Conservation (phyloP, 1,284 basidiomycete species). For the Leccinum fallax region DNA sequence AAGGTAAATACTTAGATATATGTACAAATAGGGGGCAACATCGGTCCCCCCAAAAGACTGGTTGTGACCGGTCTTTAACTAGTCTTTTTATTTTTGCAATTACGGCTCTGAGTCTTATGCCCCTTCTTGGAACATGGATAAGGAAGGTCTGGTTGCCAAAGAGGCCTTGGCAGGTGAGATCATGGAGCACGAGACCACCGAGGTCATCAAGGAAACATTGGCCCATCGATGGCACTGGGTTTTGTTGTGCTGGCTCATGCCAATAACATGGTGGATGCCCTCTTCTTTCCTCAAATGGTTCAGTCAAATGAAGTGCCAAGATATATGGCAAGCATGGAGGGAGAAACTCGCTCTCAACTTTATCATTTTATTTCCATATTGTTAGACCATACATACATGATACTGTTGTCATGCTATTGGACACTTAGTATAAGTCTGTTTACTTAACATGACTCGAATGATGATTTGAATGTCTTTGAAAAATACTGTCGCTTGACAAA, state of each 20-base stretch:
- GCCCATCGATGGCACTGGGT: slow-evolving; percentile 84
- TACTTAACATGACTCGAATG: no score
- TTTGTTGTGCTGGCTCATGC: slow-evolving; percentile 83
- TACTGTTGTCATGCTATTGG: no score
- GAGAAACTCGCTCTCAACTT: slow-evolving; percentile 97
- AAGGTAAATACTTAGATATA: no score
- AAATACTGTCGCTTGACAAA: no score
- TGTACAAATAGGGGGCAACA: no score
- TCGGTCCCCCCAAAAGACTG: no score
- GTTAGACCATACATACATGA: no score
- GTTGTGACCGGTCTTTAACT: no score
- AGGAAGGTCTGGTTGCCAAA: slow-evolving; percentile 73
- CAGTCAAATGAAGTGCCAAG: slow-evolving; percentile 90
- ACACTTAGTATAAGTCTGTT: no score
- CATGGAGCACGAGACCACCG: slow-evolving; percentile 80
- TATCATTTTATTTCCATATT: slow-evolving; percentile 55
- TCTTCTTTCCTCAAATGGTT: slow-evolving; percentile 67
- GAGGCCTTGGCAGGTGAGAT: slow-evolving; percentile 80
- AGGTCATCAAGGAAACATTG: slow-evolving; percentile 80
- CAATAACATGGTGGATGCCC: slow-evolving; percentile 84
- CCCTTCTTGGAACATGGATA: slow-evolving; percentile 91
- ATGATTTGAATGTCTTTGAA: no score
- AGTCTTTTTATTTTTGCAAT: slow-evolving; percentile 36
- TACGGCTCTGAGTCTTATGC: slow-evolving; percentile 91
- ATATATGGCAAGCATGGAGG: slow-evolving; percentile 95